phyloP scores from a whole-genome alignment of 495 filamentous ascomycete genomes.

The Hypomontagnella submonticulosa region DNA sequence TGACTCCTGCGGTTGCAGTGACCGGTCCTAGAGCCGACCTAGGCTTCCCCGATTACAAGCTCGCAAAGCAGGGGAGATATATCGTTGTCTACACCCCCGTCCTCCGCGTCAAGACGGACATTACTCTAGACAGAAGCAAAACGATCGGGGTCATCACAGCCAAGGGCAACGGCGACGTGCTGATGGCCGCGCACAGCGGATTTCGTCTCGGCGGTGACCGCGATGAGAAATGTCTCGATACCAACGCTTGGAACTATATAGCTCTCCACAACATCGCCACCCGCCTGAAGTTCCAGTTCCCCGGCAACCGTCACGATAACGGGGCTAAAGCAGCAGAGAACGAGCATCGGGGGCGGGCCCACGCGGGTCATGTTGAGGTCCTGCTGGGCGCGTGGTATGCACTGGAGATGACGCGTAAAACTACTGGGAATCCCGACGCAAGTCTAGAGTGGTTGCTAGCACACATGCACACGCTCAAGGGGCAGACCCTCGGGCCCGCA shows the following conservation, averaged over 20 bases:
- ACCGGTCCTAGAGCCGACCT: conserved; percentile 29
- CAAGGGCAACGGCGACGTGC: conserved; percentile 23
- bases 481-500: conserved; percentile 12
- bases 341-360: conserved; percentile 36
- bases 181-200: conserved; percentile 38
- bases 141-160: conserved; percentile 39
- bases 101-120: conserved; percentile 30
- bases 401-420: conserved; percentile 13
- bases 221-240: conserved; percentile 35
- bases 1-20: conserved; percentile 8
- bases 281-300: conserved; percentile 35
- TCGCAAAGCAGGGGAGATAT: conserved; percentile 34
- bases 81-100: conserved; percentile 39
- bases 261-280: conserved; percentile 32
- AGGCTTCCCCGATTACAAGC: conserved; percentile 30
- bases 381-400: conserved; percentile 41
- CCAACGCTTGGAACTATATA: conserved; percentile 34
- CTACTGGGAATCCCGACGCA: not conserved
- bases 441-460: conserved; percentile 15
- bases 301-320: conserved; percentile 33
- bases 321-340: not conserved
- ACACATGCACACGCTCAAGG: conserved; percentile 16
- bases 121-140: conserved; percentile 34
- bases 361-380: conserved; percentile 46
- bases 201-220: conserved; percentile 21